Conservation (phyloP, 768 basidiomycete species). For the Austroboletus eburneus region DNA sequence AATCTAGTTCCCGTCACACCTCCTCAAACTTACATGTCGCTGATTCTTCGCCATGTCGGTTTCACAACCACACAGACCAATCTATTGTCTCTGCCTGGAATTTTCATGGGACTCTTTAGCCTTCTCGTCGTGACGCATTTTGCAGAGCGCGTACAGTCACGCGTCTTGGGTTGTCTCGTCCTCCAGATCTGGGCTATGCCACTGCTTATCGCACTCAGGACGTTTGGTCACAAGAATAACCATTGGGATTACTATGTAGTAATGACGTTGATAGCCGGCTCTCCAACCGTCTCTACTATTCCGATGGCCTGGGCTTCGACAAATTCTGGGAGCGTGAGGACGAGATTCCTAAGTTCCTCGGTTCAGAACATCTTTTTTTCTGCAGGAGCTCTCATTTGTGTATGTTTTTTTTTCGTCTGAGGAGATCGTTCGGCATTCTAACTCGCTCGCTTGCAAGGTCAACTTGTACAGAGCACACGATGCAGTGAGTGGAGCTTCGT, state of each 20-base stretch:
- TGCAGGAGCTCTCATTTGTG: conserved; percentile 47
- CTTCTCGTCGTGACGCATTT: conserved; percentile 46
- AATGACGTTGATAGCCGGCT: conserved; percentile 51
- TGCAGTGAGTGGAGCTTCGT: conserved; percentile 27
- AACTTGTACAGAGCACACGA: conserved; percentile 56
- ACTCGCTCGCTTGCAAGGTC: conserved; percentile 29
- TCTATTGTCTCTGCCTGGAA: conserved; percentile 57
- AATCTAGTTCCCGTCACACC: conserved; percentile 50
- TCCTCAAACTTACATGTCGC: conserved; percentile 60
- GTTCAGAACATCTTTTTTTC: conserved; percentile 69
- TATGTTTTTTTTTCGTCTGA: conserved; percentile 19
- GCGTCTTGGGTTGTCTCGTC: conserved; percentile 48
- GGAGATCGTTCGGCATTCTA: background rate
- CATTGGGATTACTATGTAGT: conserved; percentile 56
- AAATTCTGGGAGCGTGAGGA: conserved; percentile 58
- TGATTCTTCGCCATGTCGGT: conserved; percentile 57
- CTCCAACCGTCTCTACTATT: conserved; percentile 38
- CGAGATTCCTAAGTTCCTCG: conserved; percentile 41
- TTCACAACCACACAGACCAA: conserved; percentile 62
- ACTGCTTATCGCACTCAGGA: conserved; percentile 53
- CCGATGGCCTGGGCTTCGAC: conserved; percentile 57
- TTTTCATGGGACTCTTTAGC: conserved; percentile 47
- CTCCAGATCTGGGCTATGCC: conserved; percentile 62
- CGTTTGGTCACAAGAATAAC: conserved; percentile 43
- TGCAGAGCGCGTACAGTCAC: conserved; percentile 54